Base-by-base conservation (phyloP, 805 yeast species). In the Starmerella tilneyi region DNA sequence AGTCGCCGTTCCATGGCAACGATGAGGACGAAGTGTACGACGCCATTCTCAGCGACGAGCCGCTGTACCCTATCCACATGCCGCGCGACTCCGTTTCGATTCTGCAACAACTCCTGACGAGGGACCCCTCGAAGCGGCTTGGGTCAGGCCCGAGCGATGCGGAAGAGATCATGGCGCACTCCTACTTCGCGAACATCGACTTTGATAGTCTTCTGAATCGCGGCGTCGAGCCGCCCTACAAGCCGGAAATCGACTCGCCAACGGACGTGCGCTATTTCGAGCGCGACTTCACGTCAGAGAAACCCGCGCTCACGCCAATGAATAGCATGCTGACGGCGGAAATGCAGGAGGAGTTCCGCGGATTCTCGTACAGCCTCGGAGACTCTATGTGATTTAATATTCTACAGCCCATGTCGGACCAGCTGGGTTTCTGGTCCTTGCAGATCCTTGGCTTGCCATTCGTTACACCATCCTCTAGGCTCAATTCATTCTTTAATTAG, bases 11-110 rank as follows among this genome's bases (percentile, higher is more conserved):
- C 67, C 81, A 89, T 54, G 98, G 99, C 54, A 96, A 88, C 55
- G 94, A 84, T 60, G 94, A 84, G 59, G 97, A 92, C 60, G 98
- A 92, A 65, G 86, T 92, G 28, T 92, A 89, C 66, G 92, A 88
- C 64, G 96, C 98, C 12, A 92, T 92, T 58, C 75, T 88, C 51
- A 81, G 92, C 30, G 98, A 92, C 69, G 98, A 92, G 63, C 97
- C 96, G 9, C 70, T 86, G 56, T 92, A 88, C 64, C 98, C 97
- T 27, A 85, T 92, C 52, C 92, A 86, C 61, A 89, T 92, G 96
- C 92, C 96, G 2, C 79, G 94, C 49, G 96, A 88, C 61, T 85
- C 96, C 2, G 98, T 92, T 30, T 86, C 94, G 52, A 80, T 92
- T 38, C 73, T 92, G 63, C 96, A 89, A 64, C 86, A 89, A 35